Base-by-base conservation (phyloP, 2,329 filamentous ascomycete genomes). In the Trichoderma pleuroti region DNA sequence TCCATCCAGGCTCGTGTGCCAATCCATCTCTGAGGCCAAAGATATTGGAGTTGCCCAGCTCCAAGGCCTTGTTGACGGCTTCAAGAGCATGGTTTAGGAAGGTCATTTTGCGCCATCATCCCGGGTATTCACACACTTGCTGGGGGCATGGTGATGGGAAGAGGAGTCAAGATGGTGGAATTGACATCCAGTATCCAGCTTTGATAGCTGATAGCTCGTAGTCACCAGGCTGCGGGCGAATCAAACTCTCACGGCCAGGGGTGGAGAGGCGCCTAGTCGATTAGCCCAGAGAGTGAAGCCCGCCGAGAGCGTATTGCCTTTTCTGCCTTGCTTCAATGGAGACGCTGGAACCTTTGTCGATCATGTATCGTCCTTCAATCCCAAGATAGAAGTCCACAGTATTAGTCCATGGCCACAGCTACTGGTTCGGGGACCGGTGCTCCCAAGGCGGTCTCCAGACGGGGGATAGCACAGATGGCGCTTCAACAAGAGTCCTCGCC, bases 321-420 rank as follows among this genome's bases (percentile, higher is more conserved):
- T 68, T 68, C 65, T 68, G 64, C 64, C 52, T 46, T 24, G 36
- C n/a, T 68, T 34, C 56, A 30, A 57, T 34, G 52, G 46, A 54
- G 49, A 39, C 59, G 9, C 32, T 49, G 70, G 70, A 67, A 71
- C 70, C 70, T 71, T 71, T 71, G 70, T 71, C 63, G 32, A 67
- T 68, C 63, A 68, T 49, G 63, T 62, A 67, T 54, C 54, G 32
- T 62, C n/a, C 28, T 14, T 24, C n/a, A 32, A 39, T 70, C 70
- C 63, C 46, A 71, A 71, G 63, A 67, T 62, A 71, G 68, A 64
- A 70, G 68, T 59, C 60, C 59, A 70, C 28, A 32, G 68, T 32
- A n/a, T n/a, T 64, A 63, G 68, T 34, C 30, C 28, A 70, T 26
- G 65, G 54, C 54, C 65, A 61, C 21, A 60, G 30, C 16, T 61